phyloP scores from a whole-genome alignment of 73 alveolate genomes.

The Tetrahymena elliotti region DNA sequence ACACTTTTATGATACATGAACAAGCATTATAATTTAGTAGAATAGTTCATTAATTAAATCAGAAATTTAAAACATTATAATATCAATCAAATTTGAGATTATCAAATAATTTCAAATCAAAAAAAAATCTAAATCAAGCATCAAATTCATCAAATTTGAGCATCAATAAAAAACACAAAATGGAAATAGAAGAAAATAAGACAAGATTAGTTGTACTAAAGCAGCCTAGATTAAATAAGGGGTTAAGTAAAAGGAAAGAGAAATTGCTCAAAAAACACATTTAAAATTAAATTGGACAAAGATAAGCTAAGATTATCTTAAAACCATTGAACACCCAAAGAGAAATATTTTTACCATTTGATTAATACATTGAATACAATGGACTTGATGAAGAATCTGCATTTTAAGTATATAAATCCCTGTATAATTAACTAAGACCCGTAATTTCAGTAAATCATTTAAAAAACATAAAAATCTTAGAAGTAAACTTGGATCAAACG shows the following conservation, averaged over 20 bases:
- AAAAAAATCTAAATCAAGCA: too few relatives aligned
- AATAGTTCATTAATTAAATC: too few relatives aligned
- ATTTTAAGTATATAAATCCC: background rate
- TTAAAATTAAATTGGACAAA: background rate
- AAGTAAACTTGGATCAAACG: background rate
- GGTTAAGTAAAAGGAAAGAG: background rate
- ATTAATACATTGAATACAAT: background rate
- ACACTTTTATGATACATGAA: too few relatives aligned
- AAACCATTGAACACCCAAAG: background rate
- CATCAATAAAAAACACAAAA: too few relatives aligned
- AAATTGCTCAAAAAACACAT: background rate
- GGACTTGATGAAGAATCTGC: background rate
- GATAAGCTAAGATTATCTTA: background rate
- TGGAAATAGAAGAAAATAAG: background rate
- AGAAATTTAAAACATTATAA: too few relatives aligned
- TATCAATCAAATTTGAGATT: too few relatives aligned
- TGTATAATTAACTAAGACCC: background rate
- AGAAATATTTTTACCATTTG: background rate
- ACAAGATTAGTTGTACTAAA: background rate
- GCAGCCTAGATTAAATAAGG: background rate
- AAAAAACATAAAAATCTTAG: background rate
- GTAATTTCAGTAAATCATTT: background rate
- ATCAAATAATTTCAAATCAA: too few relatives aligned
- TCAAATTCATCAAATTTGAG: too few relatives aligned
- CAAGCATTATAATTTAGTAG: too few relatives aligned